These are phyloP conservation scores for Aspergillus persii DNA, from an alignment of 2,329 filamentous ascomycete species.

Conservation along the genomic window DNA sequence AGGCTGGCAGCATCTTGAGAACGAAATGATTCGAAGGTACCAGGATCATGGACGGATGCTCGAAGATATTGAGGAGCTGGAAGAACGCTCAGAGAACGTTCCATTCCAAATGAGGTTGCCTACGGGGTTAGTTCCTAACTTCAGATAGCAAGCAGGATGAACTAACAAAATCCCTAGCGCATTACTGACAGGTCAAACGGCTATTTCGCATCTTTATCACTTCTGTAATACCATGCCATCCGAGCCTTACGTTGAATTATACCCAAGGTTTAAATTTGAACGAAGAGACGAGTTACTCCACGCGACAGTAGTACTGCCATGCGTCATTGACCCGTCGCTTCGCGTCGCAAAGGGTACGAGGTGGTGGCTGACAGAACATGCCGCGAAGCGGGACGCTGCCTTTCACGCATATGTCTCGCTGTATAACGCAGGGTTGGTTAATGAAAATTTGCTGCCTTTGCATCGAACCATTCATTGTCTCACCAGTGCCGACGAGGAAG, in stretches of 20 bases:
- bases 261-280: background rate
- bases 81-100: background rate
- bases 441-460: conserved; percentile 4
- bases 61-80: no score
- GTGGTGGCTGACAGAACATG: background rate
- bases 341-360: background rate
- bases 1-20: background rate
- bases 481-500: no score
- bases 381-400: conserved; percentile 4
- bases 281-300: background rate
- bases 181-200: background rate
- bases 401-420: conserved; percentile 4
- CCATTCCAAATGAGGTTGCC: background rate
- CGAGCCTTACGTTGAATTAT: background rate
- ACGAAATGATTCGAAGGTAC: background rate
- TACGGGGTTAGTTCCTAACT: background rate
- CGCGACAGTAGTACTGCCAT: background rate
- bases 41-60: background rate
- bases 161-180: background rate
- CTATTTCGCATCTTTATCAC: background rate
- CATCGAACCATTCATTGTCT: background rate
- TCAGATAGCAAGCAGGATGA: background rate
- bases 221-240: background rate
- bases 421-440: background rate
- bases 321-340: conserved; percentile 3